These are phyloP conservation scores for Septoria petroselini DNA, from an alignment of 2,329 filamentous ascomycete species.

Conservation along the genomic window DNA sequence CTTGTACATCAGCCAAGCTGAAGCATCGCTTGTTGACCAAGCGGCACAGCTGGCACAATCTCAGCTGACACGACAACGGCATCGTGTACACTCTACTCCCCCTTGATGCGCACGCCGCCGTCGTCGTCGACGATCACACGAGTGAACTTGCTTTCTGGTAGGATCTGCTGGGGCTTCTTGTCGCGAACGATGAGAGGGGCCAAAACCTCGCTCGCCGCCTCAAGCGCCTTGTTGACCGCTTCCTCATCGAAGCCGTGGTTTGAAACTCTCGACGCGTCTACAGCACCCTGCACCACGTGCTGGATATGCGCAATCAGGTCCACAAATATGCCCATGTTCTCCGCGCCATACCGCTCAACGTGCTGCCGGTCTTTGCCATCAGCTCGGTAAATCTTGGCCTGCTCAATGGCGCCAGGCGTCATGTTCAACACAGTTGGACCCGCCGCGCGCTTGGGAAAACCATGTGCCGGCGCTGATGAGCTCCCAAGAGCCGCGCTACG, in stretches of 20 bases:
- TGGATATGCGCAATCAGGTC: slow-evolving; percentile 2
- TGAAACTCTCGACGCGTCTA: neutral
- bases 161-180: neutral
- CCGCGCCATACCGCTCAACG: slow-evolving; percentile 50
- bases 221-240: neutral
- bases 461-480: too few species aligned
- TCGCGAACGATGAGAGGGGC: neutral
- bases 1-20: too few species aligned
- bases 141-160: neutral
- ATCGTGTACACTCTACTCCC: too few species aligned
- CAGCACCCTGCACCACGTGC: slow-evolving; percentile 2
- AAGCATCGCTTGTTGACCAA: too few species aligned
- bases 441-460: too few species aligned
- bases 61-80: too few species aligned
- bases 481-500: too few species aligned
- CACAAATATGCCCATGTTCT: slow-evolving; percentile 9
- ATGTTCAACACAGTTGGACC: too few species aligned
- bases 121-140: neutral
- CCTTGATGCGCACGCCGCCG: too few species aligned
- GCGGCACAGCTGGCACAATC: too few species aligned
- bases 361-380: slow-evolving; percentile 63
- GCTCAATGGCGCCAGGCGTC: neutral
- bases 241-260: slow-evolving; percentile 4
- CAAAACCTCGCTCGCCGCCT: neutral
- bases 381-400: neutral